phyloP scores from a whole-genome alignment of 108 stramenopile species.

The Craspedostauros australis region DNA sequence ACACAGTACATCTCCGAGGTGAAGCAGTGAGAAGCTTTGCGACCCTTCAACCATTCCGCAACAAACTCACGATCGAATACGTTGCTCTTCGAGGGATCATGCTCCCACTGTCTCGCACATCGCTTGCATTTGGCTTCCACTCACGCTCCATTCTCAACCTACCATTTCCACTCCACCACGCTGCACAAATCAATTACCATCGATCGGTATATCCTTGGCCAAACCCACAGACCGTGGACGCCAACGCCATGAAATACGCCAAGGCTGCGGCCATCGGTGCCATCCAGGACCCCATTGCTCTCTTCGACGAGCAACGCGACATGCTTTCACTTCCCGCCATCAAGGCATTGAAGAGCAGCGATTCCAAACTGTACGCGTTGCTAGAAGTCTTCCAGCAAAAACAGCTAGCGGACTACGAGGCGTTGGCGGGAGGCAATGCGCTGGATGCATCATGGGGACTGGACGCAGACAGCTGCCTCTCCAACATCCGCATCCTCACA shows the following conservation, averaged over 20 bases:
- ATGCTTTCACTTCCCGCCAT: slow-evolving; percentile 62
- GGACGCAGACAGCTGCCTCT: slow-evolving; percentile 45
- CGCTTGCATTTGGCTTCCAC: not conserved
- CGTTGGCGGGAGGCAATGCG: slow-evolving; percentile 61
- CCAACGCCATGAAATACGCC: slow-evolving; percentile 41
- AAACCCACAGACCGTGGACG: slow-evolving; percentile 54
- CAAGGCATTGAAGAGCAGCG: slow-evolving; percentile 42
- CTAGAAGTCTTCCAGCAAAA: slow-evolving; percentile 79
- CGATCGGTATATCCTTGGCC: no score
- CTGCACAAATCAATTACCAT: no score
- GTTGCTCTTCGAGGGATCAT: no score
- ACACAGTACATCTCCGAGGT: no score
- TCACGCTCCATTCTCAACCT: no score
- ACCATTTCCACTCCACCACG: no score
- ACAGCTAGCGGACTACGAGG: slow-evolving; percentile 68
- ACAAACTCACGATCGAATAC: no score
- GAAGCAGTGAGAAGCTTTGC: no score
- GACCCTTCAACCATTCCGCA: no score
- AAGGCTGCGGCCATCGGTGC: slow-evolving; percentile 71
- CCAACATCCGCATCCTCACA: slow-evolving; percentile 78
- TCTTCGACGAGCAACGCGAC: slow-evolving; percentile 63
- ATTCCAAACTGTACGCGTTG: slow-evolving; percentile 38
- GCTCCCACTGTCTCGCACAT: not conserved
- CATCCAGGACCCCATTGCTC: slow-evolving; percentile 71
- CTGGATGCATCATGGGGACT: slow-evolving; percentile 50